Conservation (phyloP, 192 early-diverging fungal species). For the Lunasporangiospora selenospora region DNA sequence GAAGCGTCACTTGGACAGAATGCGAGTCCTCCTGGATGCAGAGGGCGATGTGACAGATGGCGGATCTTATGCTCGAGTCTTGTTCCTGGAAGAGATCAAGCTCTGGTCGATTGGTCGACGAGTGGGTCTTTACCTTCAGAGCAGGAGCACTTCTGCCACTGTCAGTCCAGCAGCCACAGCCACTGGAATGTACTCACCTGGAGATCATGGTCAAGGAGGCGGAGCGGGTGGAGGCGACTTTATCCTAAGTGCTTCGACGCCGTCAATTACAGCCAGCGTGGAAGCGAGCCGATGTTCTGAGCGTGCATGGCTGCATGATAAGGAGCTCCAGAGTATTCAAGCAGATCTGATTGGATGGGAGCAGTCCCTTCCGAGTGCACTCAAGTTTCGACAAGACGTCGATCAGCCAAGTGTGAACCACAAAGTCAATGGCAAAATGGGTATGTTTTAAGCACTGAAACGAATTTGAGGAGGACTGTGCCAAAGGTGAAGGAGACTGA, state of each 20-base stretch:
- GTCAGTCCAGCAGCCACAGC: conserved; percentile 13
- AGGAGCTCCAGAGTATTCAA: conserved; percentile 11
- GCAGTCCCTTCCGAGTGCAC: not conserved
- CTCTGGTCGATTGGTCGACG: conserved; percentile 24
- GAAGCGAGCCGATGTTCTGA: too few species aligned
- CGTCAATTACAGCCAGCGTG: too few species aligned
- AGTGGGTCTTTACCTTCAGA: conserved; percentile 12
- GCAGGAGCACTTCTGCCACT: conserved; percentile 4
- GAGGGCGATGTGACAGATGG: conserved; percentile 25
- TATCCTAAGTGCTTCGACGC: too few species aligned
- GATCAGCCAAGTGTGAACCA: conserved; percentile 12
- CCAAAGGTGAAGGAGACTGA: too few species aligned
- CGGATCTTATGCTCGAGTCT: conserved; percentile 13
- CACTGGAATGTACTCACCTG: conserved; percentile 10
- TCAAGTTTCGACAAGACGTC: conserved; percentile 14
- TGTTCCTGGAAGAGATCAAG: conserved; percentile 31
- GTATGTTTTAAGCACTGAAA: not conserved
- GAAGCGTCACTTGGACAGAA: conserved; percentile 16
- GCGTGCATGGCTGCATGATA: conserved; percentile 25
- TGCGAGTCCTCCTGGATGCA: conserved; percentile 11
- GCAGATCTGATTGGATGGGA: conserved; percentile 22
- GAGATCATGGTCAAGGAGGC: too few species aligned
- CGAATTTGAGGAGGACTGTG: too few species aligned
- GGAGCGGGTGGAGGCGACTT: too few species aligned
- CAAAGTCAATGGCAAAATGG: conserved; percentile 19